Evolutionary conservation across 108 stramenopile species (phyloP), one percentile per base, ranked within the genome.

Genomic region (Nitzschia putrida): DNA sequence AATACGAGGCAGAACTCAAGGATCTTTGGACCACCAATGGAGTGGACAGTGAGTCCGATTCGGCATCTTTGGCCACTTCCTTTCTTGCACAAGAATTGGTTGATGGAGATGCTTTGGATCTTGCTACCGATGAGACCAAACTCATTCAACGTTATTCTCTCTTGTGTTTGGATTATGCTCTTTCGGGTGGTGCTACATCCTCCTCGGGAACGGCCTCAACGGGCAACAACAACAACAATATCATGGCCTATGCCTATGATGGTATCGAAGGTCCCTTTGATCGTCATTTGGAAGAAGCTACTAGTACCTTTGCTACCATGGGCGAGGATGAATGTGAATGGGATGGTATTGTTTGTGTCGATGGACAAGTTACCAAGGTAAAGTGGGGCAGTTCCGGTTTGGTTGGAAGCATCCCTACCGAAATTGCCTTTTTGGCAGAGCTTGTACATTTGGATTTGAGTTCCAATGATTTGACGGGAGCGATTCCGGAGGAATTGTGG

Each of bases 291-390:
- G n/a, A 18, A 16, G 18, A 44, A 9, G 9, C 13, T 9, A 9
- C 37, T 18, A 39, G 66, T 13, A 47, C n/a, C 47, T 50, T 39
- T 18, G 66, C 45, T 5, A 6, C 18, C 2, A 1, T 23, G 14
- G 52, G 42, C 21, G 23, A 40, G 8, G 55, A 76, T 53, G 69
- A 64, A 25, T 91, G 90, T 51, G 64, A 81, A 0, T 78, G 85
- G 77, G 58, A 71, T 21, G 90, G 90, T 21, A 57, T 91, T 39
- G 66, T 72, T 13, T 91, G 90, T 57, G 79, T 88, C 64, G 55
- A 23, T 4, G 74, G 57, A 2, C 52, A 77, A 11, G 78, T 91
- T 7, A 55, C 69, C 14, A 41, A 73, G 26, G 72, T 91, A 25
- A 38, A 26, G 7, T 75, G 84, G 52, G 64, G 59, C 18, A 66